Evolutionary conservation across 768 basidiomycete genomes (phyloP).

Genomic region (Sporobolomyces roseus): DNA sequence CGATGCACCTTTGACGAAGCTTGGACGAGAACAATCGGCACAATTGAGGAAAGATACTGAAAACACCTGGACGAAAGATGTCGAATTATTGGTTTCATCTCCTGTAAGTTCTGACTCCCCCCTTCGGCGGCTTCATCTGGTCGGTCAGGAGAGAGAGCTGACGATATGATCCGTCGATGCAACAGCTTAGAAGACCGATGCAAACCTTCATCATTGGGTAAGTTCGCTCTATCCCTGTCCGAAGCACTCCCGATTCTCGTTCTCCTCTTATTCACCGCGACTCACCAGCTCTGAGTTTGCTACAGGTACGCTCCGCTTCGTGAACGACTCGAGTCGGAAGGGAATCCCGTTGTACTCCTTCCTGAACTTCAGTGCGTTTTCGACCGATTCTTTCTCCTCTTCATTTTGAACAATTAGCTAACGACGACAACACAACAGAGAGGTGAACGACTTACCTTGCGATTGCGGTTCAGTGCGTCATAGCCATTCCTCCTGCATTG

Average conservation of each 20-base stretch:
- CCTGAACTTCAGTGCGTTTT: constrained; percentile 43
- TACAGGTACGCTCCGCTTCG: constrained; percentile 44
- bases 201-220: constrained; percentile 41
- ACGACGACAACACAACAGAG: too few species aligned
- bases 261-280: too few species aligned
- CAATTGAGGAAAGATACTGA: constrained; percentile 45
- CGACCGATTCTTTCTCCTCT: too few species aligned
- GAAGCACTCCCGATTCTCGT: too few species aligned
- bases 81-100: constrained; percentile 46
- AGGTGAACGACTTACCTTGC: too few species aligned
- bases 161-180: too few species aligned
- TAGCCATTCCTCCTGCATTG: constrained; percentile 1
- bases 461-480: too few species aligned
- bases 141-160: background rate
- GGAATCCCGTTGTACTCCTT: constrained; percentile 45
- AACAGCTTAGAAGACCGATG: constrained; percentile 46
- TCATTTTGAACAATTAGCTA: too few species aligned
- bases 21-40: constrained; percentile 46
- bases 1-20: constrained; percentile 47
- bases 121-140: background rate
- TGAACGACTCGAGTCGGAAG: constrained; percentile 39
- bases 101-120: constrained; percentile 16
- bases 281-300: background rate
- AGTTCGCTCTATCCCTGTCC: too few species aligned
- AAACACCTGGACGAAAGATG: constrained; percentile 44